Percentiles rank a stretch among this genome's conserved stretches.
Conservation (phyloP, 352 stramenopile species). For the Phytophthora nicotianae region DNA sequence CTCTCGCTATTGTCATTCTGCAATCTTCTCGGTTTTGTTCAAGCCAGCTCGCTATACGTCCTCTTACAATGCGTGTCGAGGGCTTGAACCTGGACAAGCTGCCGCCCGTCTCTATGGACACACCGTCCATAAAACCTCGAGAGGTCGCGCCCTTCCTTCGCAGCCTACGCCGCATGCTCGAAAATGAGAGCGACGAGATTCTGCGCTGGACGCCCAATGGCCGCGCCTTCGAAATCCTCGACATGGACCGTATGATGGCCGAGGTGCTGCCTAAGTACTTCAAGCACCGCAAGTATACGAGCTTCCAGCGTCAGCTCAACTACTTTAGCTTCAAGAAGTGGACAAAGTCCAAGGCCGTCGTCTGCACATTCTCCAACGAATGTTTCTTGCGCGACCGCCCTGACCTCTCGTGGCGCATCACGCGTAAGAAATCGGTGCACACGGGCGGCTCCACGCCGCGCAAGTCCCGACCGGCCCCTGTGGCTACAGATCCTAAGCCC, state of each 20-base stretch:
- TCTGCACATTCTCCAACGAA: conserved; percentile 81
- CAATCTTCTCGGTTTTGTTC: conserved; percentile 19
- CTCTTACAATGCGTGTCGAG: conserved; percentile 17
- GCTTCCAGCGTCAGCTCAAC: conserved; percentile 93
- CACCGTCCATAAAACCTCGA: conserved; percentile 6
- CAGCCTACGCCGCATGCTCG: conserved; percentile 61
- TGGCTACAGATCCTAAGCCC: neutral
- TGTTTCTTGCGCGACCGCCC: conserved; percentile 67
- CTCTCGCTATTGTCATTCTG: conserved; percentile 26
- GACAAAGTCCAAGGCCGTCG: conserved; percentile 78
- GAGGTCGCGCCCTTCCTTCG: conserved; percentile 63
- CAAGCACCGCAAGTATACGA: conserved; percentile 94
- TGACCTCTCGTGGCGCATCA: conserved; percentile 63
- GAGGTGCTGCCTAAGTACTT: conserved; percentile 93
- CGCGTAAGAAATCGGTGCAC: conserved; percentile 67
- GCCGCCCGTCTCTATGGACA: neutral
- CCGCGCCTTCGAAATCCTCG: conserved; percentile 84
- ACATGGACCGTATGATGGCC: conserved; percentile 68
- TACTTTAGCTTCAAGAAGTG: conserved; percentile 90
- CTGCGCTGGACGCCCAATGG: conserved; percentile 59
- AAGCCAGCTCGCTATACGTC: neutral
- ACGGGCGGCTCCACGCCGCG: conserved; percentile 14
- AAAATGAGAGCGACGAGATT: conserved; percentile 50
- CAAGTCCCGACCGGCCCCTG: conserved; percentile 3
- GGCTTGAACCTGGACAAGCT: conserved; percentile 21